phyloP scores from a whole-genome alignment of 139 green algal species.

The Coelastrella sp. region DNA sequence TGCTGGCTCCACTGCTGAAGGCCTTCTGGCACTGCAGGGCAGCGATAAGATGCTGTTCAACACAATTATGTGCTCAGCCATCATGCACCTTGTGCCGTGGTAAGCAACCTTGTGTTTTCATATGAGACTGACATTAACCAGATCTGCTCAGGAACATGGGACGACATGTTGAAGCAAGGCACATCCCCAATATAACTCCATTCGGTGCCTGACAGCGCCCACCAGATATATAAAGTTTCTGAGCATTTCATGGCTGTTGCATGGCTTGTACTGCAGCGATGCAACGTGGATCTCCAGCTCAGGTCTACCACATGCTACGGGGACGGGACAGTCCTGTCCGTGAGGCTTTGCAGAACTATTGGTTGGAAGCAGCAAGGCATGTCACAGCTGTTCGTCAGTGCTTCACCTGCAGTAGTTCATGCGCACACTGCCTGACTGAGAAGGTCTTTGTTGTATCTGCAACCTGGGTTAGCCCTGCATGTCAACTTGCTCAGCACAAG shows the following conservation, averaged over 20 bases:
- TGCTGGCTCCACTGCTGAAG: too few species aligned
- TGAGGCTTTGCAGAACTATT: slow-evolving; percentile 15
- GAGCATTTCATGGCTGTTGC: too few species aligned
- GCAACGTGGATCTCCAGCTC: not conserved
- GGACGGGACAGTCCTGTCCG: slow-evolving; percentile 19
- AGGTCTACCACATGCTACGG: slow-evolving; percentile 2
- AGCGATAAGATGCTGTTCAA: slow-evolving; percentile 23
- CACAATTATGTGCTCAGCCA: slow-evolving; percentile 15
- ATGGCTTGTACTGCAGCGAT: not conserved
- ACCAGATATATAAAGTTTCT: too few species aligned
- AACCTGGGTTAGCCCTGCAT: too few species aligned
- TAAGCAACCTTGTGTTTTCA: not conserved
- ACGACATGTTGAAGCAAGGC: too few species aligned
- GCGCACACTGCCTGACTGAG: too few species aligned
- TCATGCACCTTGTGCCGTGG: slow-evolving; percentile 19
- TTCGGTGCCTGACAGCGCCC: too few species aligned
- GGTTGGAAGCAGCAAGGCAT: slow-evolving; percentile 20
- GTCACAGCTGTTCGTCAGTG: not conserved
- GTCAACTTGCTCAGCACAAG: too few species aligned
- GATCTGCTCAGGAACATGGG: too few species aligned
- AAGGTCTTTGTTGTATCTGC: too few species aligned
- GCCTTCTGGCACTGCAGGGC: not conserved
- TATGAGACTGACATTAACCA: not conserved
- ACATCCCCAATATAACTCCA: too few species aligned
- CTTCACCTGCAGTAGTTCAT: too few species aligned